A percentile compares a stretch with the other conserved stretches of the same genome.
Conservation (phyloP, 306 rosid species). For the Urtica urens region DNA sequence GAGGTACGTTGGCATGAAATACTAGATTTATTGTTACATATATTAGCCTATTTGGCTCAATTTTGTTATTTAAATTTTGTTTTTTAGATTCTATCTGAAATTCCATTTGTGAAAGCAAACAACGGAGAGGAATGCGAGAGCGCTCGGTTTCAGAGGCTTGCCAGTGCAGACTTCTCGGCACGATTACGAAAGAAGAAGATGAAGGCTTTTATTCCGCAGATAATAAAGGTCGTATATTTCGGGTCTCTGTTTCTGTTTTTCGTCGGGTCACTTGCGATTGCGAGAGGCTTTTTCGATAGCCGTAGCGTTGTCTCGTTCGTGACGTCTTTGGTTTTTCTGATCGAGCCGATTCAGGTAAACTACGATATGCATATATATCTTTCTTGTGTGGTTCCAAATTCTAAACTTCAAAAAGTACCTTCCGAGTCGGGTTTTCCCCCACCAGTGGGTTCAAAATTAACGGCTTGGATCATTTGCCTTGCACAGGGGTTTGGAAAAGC, state of each 20-base stretch:
- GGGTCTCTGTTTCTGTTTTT: slow-evolving; percentile 43
- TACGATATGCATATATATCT: no score
- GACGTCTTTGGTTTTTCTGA: slow-evolving; percentile 60
- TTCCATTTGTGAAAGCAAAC: slow-evolving; percentile 79
- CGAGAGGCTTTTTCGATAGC: slow-evolving; percentile 42
- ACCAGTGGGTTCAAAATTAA: no score
- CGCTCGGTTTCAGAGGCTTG: slow-evolving; percentile 60
- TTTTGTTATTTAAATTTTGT: not conserved
- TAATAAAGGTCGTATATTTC: slow-evolving; percentile 50
- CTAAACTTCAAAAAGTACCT: not conserved
- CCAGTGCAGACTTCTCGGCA: slow-evolving; percentile 40
- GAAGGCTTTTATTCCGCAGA: slow-evolving; percentile 83
- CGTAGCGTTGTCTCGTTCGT: slow-evolving; percentile 51
- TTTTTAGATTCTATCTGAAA: slow-evolving; percentile 65
- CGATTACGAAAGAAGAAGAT: slow-evolving; percentile 62
- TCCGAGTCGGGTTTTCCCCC: no score
- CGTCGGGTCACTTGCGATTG: slow-evolving; percentile 48
- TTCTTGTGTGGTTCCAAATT: slow-evolving; percentile 1
- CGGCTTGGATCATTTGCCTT: no score
- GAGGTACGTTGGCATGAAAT: slow-evolving; percentile 44
- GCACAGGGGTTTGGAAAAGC: slow-evolving; percentile 82
- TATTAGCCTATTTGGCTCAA: not conserved
- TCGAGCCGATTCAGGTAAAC: slow-evolving; percentile 89
- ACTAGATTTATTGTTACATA: not conserved
- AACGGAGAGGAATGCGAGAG: slow-evolving; percentile 59